Conservation (phyloP, 345 rosid species). For the Draba incana region DNA sequence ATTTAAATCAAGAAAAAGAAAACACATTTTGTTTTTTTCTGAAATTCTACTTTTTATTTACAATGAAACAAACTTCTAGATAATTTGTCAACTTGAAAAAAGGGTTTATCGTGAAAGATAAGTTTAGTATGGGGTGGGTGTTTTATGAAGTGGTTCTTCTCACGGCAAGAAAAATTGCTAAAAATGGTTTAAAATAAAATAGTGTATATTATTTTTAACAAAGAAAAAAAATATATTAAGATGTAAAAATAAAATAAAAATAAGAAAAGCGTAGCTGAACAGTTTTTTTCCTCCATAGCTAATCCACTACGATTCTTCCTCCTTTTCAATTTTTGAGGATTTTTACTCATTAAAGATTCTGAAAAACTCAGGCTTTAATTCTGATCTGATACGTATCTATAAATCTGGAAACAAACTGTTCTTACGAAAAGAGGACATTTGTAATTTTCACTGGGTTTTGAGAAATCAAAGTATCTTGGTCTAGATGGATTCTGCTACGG, state of each 20-base stretch:
- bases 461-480: neutral
- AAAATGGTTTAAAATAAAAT: neutral
- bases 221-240: neutral
- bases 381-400: constrained; percentile 15
- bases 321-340: neutral
- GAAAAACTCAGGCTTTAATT: constrained; percentile 13
- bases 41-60: neutral
- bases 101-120: constrained; percentile 14
- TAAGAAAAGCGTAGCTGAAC: constrained; percentile 24
- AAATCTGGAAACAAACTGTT: neutral
- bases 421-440: neutral
- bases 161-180: too few species aligned
- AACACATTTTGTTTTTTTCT: neutral
- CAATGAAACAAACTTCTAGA: neutral
- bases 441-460: constrained; percentile 7
- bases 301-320: constrained; percentile 16
- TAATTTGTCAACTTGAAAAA: neutral
- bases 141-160: too few species aligned
- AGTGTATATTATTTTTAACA: neutral
- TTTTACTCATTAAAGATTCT: neutral
- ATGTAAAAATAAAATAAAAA: neutral
- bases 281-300: neutral
- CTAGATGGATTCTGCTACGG: constrained; percentile 42
- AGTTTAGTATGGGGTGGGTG: neutral
- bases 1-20: too few species aligned